These are phyloP conservation scores for Amanita inopinata DNA, from an alignment of 768 basidiomycete species.

Conservation along the genomic window DNA sequence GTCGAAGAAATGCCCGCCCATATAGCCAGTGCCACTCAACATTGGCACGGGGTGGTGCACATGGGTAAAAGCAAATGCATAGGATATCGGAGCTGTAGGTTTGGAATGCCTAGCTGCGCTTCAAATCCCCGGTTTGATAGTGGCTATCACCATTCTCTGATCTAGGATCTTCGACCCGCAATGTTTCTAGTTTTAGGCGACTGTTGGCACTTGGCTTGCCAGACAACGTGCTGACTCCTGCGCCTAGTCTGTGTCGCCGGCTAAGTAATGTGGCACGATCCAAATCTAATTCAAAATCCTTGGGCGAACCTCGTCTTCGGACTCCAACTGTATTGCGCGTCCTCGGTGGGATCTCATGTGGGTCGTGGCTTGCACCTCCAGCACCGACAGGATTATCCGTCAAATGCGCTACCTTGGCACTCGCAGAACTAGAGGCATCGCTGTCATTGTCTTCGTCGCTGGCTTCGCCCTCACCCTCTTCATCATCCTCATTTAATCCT, in stretches of 20 bases:
- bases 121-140: background rate
- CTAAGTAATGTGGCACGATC: slow-evolving; percentile 82
- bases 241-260: slow-evolving; percentile 41
- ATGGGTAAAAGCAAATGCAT: background rate
- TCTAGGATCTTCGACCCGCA: slow-evolving; percentile 12
- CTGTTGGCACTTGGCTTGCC: slow-evolving; percentile 1
- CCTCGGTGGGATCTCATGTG: background rate
- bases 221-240: slow-evolving; percentile 11
- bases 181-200: slow-evolving; percentile 1
- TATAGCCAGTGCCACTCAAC: too few species aligned
- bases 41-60: too few species aligned
- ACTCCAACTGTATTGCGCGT: slow-evolving; percentile 14
- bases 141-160: slow-evolving; percentile 18
- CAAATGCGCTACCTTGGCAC: background rate
- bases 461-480: slow-evolving; percentile 44
- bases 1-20: too few species aligned
- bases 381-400: background rate
- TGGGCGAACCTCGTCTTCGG: slow-evolving; percentile 3
- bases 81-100: too few species aligned
- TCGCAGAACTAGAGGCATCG: slow-evolving; percentile 11
- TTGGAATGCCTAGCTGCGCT: background rate
- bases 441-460: slow-evolving; percentile 19
- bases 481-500: slow-evolving; percentile 92
- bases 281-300: slow-evolving; percentile 74
- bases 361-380: background rate